These are phyloP conservation scores for Penicillium ucsense DNA, from an alignment of 495 filamentous ascomycete species.

Conservation along the genomic window DNA sequence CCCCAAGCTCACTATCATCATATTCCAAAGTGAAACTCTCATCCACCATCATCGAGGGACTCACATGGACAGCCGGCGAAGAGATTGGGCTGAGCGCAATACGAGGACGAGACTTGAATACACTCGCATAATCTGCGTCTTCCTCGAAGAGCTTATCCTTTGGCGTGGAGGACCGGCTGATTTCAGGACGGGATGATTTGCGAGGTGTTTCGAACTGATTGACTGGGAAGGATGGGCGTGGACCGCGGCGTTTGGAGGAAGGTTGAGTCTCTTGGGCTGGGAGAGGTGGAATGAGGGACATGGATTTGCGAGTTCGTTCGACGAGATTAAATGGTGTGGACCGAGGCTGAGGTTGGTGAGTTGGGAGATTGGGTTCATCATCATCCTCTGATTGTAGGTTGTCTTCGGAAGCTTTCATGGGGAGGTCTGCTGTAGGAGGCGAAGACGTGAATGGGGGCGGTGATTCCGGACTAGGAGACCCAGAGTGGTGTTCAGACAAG, in stretches of 20 bases:
- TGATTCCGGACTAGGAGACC: too few species aligned
- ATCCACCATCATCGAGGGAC: slow-evolving; percentile 13
- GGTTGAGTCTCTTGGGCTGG: slow-evolving; percentile 11
- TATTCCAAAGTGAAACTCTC: slow-evolving; percentile 23
- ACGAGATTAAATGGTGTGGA: slow-evolving; percentile 34
- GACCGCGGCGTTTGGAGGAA: slow-evolving; percentile 22
- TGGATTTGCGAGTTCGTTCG: slow-evolving; percentile 73
- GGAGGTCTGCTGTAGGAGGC: slow-evolving; percentile 11
- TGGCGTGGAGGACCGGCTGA: slow-evolving; percentile 37
- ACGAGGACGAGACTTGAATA: slow-evolving; percentile 78
- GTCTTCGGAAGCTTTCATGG: slow-evolving; percentile 1
- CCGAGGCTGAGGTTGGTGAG: slow-evolving; percentile 26
- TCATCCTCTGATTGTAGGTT: slow-evolving; percentile 1
- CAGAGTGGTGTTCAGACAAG: too few species aligned
- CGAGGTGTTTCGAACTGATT: slow-evolving; percentile 55
- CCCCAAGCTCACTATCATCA: slow-evolving; percentile 8
- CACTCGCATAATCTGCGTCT: slow-evolving; percentile 69
- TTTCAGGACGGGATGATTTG: slow-evolving; percentile 10
- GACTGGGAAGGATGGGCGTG: slow-evolving; percentile 45
- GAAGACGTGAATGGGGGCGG: background rate
- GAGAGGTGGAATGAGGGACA: slow-evolving; percentile 47
- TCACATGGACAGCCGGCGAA: slow-evolving; percentile 43
- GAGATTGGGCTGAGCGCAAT: slow-evolving; percentile 65
- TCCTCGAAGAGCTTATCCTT: slow-evolving; percentile 51
- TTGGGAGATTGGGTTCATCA: slow-evolving; percentile 13